phyloP scores from a whole-genome alignment of 441 rosid genomes.

The Viola pubescens region DNA sequence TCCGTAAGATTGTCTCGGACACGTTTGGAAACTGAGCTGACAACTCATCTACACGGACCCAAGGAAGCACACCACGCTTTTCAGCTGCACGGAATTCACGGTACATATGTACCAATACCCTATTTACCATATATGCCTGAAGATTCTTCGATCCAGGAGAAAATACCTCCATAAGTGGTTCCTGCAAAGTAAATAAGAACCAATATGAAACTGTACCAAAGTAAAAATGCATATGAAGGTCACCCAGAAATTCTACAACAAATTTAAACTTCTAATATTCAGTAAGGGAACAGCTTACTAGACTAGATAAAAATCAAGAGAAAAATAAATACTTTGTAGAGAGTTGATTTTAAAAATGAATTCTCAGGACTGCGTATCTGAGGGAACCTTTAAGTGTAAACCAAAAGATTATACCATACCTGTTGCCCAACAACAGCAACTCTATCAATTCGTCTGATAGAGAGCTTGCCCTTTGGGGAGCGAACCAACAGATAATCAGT shows the following conservation, averaged over 20 bases:
- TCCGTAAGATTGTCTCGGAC: conserved; percentile 59
- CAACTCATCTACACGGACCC: conserved; percentile 70
- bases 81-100: conserved; percentile 67
- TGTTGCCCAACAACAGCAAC: conserved; percentile 91
- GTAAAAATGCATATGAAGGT: too few species aligned
- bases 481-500: conserved; percentile 91
- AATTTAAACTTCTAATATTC: too few species aligned
- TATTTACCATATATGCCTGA: conserved; percentile 63
- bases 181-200: conserved; percentile 42
- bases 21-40: conserved; percentile 57
- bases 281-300: too few species aligned
- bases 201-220: neutral
- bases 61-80: conserved; percentile 53
- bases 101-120: conserved; percentile 73
- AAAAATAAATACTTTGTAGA: too few species aligned
- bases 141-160: conserved; percentile 83
- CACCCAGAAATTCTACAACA: too few species aligned
- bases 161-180: conserved; percentile 93
- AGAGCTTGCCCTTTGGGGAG: conserved; percentile 94
- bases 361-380: too few species aligned
- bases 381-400: conserved; percentile 13
- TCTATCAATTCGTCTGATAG: conserved; percentile 89
- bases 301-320: too few species aligned
- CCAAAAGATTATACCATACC: conserved; percentile 38
- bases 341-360: too few species aligned